Conservation (phyloP, 495 filamentous ascomycete genomes). For the Xylaria scruposa region DNA sequence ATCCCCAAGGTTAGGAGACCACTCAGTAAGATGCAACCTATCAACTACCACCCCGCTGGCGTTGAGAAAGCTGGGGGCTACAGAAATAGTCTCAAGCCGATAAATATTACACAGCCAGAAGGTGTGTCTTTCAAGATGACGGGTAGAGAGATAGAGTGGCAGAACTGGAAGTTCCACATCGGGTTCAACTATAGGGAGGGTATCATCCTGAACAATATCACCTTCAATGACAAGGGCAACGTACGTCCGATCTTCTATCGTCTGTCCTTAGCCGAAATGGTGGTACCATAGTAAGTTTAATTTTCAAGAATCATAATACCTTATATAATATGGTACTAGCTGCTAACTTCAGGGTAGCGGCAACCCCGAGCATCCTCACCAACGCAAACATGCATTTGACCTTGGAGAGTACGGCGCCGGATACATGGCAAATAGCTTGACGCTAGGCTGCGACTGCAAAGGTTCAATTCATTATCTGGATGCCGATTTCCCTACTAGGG, state of each 20-base stretch:
- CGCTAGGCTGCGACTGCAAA: constrained; percentile 93
- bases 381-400: constrained; percentile 94
- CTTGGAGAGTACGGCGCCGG: constrained; percentile 93
- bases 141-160: constrained; percentile 83
- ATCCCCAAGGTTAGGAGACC: constrained; percentile 81
- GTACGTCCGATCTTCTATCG: constrained; percentile 86
- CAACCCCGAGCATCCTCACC: constrained; percentile 90
- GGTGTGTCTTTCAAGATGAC: constrained; percentile 90
- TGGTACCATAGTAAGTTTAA: constrained; percentile 75
- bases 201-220: constrained; percentile 89
- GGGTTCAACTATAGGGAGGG: constrained; percentile 98
- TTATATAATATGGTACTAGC: background rate
- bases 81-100: constrained; percentile 84
- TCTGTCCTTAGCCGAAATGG: constrained; percentile 95
- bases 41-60: constrained; percentile 80
- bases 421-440: constrained; percentile 93
- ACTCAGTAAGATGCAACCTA: constrained; percentile 72
- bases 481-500: constrained; percentile 82
- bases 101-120: constrained; percentile 93
- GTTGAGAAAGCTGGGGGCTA: constrained; percentile 80
- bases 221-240: constrained; percentile 85
- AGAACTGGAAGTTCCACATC: constrained; percentile 94
- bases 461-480: constrained; percentile 90
- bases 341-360: constrained; percentile 50
- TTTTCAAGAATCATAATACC: background rate